These are phyloP conservation scores for Boletus reticuloceps DNA, from an alignment of 768 basidiomycete species.

Conservation along the genomic window DNA sequence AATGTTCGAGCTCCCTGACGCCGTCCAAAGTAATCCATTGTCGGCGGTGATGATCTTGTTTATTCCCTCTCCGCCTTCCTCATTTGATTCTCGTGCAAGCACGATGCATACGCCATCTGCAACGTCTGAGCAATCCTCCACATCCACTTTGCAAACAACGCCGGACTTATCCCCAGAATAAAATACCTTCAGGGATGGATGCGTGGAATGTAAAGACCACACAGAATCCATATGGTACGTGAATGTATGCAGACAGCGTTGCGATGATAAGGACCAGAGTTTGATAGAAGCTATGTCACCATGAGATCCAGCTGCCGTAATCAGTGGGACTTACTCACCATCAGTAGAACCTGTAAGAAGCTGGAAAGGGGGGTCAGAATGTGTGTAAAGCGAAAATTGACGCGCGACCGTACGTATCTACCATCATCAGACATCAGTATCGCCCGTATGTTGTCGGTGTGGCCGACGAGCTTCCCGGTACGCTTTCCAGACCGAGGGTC, in stretches of 20 bases:
- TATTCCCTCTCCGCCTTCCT: constrained; percentile 58
- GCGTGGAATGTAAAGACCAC: constrained; percentile 88
- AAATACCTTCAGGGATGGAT: constrained; percentile 84
- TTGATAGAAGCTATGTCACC: constrained; percentile 68
- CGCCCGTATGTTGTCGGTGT: constrained; percentile 94
- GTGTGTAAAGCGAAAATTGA: constrained; percentile 3
- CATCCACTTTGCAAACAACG: constrained; percentile 87
- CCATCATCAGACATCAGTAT: constrained; percentile 89
- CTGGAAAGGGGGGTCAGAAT: constrained; percentile 34
- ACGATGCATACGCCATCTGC: constrained; percentile 88
- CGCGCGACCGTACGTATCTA: constrained; percentile 64
- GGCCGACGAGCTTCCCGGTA: constrained; percentile 85
- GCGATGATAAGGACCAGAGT: constrained; percentile 88
- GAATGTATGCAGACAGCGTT: constrained; percentile 93
- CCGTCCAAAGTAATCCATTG: constrained; percentile 87
- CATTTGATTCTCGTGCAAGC: constrained; percentile 65
- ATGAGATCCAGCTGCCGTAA: constrained; percentile 11
- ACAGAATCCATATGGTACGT: constrained; percentile 93
- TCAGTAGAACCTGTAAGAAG: constrained; percentile 86
- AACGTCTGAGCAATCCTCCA: constrained; percentile 76
- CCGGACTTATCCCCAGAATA: constrained; percentile 95
- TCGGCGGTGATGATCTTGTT: constrained; percentile 82
- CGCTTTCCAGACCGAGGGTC: constrained; percentile 86
- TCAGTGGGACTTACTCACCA: constrained; percentile 32
- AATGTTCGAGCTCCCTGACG: constrained; percentile 77